These are phyloP conservation scores for Petunia hybrid DNA, from an alignment of 305 asterid genomes.

Conservation along the genomic window DNA sequence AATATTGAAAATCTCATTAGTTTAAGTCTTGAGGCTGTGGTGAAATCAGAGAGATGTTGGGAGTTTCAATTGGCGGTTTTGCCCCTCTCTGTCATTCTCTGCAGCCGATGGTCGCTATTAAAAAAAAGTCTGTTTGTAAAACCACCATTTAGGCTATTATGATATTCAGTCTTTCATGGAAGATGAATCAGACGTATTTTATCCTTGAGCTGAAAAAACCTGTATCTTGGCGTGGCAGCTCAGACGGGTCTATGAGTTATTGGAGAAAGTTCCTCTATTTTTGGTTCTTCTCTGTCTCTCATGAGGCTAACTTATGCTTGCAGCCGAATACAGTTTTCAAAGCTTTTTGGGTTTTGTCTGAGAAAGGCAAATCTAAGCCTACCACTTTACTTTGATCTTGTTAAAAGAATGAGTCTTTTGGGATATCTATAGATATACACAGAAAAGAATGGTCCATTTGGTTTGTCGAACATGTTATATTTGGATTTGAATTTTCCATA, in stretches of 20 bases:
- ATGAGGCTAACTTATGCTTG: constrained; percentile 22
- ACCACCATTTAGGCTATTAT: constrained; percentile 23
- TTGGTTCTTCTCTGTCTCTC: background rate
- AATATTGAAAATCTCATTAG: constrained; percentile 25
- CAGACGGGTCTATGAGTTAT: constrained; percentile 24
- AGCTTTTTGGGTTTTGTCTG: constrained; percentile 23
- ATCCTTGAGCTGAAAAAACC: background rate
- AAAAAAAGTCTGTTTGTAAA: background rate
- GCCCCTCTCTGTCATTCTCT: background rate
- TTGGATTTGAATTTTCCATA: too few relatives aligned
- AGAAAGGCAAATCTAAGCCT: constrained; percentile 42
- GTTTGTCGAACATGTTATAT: too few relatives aligned
- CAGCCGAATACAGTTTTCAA: constrained; percentile 22
- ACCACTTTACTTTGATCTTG: background rate
- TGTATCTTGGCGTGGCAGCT: constrained; percentile 30
- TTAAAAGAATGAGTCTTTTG: too few relatives aligned
- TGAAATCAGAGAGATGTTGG: constrained; percentile 3
- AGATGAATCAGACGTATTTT: constrained; percentile 9
- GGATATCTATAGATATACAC: too few relatives aligned
- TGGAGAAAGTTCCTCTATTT: background rate
- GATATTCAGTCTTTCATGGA: background rate
- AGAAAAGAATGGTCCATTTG: too few relatives aligned
- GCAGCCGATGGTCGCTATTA: background rate
- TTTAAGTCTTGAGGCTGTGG: constrained; percentile 5
- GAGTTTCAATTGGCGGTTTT: constrained; percentile 3